A percentile compares a stretch with the other conserved stretches of the same genome.
phyloP scores from a whole-genome alignment of 106 monocot genomes.

The Dendrobium officinale region DNA sequence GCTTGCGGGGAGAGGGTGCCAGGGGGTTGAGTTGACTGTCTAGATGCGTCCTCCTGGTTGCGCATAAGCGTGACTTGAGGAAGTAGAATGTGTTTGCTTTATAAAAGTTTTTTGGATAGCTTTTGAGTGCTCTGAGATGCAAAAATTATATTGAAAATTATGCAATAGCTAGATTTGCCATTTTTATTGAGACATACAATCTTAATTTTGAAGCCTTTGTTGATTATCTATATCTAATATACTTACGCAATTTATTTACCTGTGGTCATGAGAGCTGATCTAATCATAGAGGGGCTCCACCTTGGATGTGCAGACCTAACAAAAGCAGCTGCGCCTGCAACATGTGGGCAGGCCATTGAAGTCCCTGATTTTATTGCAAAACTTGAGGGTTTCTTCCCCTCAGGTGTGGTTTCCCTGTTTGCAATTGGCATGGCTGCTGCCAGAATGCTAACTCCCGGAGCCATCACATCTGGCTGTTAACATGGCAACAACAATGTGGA shows the following conservation, averaged over 20 bases:
- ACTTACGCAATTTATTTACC: conserved; percentile 16
- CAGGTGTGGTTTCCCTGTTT: conserved; percentile 29
- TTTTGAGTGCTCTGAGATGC: too few species aligned
- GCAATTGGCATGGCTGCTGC: conserved; percentile 56
- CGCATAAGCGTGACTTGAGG: too few species aligned
- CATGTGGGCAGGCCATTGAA: conserved; percentile 98
- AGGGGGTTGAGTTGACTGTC: too few species aligned
- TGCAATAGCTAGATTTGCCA: too few species aligned
- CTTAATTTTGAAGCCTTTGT: too few species aligned
- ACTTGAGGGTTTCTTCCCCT: conserved; percentile 70
- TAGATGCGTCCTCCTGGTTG: too few species aligned
- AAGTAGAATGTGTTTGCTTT: too few species aligned
- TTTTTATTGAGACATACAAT: too few species aligned
- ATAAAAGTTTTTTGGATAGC: too few species aligned
- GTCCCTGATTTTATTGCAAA: conserved; percentile 92
- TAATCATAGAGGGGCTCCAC: conserved; percentile 92
- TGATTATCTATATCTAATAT: not conserved
- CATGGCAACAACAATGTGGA: not conserved
- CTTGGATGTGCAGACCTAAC: conserved; percentile 56
- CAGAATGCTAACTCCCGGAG: conserved; percentile 82
- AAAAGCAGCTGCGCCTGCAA: conserved; percentile 86
- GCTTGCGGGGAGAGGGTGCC: too few species aligned
- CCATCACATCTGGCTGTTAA: conserved; percentile 82
- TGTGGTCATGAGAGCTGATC: conserved; percentile 95
- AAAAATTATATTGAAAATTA: too few species aligned